phyloP scores from a whole-genome alignment of 805 yeast genomes.

The Kluyveromyces nonfermentans region DNA sequence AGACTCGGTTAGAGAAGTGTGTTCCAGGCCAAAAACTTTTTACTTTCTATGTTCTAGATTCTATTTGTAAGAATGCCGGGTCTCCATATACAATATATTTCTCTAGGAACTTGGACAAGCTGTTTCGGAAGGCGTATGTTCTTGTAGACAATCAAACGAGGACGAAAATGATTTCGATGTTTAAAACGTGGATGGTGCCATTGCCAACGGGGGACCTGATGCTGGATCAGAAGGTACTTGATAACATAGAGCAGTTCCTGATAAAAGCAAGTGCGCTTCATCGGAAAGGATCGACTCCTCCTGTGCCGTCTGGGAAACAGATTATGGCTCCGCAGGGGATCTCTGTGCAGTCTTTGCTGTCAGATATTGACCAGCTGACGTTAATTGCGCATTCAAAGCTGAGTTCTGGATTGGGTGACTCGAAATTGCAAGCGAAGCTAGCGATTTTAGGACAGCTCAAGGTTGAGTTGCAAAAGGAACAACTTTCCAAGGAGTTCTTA shows the following conservation, averaged over 20 bases:
- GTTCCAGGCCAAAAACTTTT: conserved; percentile 79
- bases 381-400: conserved; percentile 28
- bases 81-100: conserved; percentile 79
- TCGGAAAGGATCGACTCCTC: conserved; percentile 28
- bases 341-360: conserved; percentile 25
- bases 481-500: conserved; percentile 25
- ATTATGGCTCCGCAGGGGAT: neutral
- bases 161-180: conserved; percentile 62
- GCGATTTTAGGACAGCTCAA: conserved; percentile 30
- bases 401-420: conserved; percentile 26
- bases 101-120: conserved; percentile 50
- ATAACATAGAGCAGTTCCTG: conserved; percentile 65
- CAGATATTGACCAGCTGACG: conserved; percentile 30
- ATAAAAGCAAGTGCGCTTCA: conserved; percentile 45
- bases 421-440: conserved; percentile 25
- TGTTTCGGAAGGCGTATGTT: conserved; percentile 72
- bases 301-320: conserved; percentile 5
- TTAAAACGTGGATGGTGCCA: conserved; percentile 80
- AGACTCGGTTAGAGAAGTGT: conserved; percentile 62
- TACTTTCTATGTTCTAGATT: conserved; percentile 77
- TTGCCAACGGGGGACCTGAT: conserved; percentile 39
- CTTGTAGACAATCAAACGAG: conserved; percentile 69
- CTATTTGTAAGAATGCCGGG: conserved; percentile 85
- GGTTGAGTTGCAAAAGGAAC: conserved; percentile 27
- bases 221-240: conserved; percentile 62